Evolutionary conservation across 331 rosid species (phyloP).

Genomic region (Erythrophleum ivorense): DNA sequence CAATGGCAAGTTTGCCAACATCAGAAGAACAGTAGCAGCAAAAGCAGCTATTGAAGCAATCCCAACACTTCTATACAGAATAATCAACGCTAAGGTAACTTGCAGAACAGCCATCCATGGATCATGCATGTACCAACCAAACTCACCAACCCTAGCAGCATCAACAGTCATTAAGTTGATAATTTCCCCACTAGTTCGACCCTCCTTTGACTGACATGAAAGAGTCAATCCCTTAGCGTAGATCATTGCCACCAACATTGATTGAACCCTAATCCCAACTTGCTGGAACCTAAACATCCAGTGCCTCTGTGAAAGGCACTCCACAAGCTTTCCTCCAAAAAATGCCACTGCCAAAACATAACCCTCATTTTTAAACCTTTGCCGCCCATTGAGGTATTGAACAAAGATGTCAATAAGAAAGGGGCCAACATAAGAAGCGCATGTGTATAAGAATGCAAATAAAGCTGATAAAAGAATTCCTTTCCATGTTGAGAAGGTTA

Average conservation of each 20-base stretch:
- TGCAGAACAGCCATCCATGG: constrained; percentile 73
- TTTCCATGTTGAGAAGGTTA: constrained; percentile 61
- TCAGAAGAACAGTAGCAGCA: constrained; percentile 67
- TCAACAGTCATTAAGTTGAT: constrained; percentile 83
- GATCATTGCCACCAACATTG: constrained; percentile 64
- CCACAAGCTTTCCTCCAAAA: constrained; percentile 69
- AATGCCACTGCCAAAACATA: constrained; percentile 61
- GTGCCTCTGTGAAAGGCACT: constrained; percentile 68
- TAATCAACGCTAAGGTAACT: constrained; percentile 65
- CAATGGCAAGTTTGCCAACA: constrained; percentile 75
- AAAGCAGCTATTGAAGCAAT: constrained; percentile 72
- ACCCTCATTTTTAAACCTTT: constrained; percentile 58
- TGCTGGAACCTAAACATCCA: constrained; percentile 66
- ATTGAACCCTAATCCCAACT: constrained; percentile 61
- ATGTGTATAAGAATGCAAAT: constrained; percentile 41
- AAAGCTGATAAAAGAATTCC: constrained; percentile 60
- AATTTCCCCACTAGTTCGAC: constrained; percentile 72
- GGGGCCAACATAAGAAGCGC: constrained; percentile 81
- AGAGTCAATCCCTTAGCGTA: constrained; percentile 75
- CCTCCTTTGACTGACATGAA: constrained; percentile 69
- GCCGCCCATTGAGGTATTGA: constrained; percentile 68
- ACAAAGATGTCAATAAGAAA: constrained; percentile 72
- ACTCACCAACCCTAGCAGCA: constrained; percentile 77
- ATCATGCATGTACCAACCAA: constrained; percentile 76
- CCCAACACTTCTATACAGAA: constrained; percentile 79